Evolutionary conservation across 805 yeast species (phyloP).

Genomic region (Torulaspora microellipsoides): DNA sequence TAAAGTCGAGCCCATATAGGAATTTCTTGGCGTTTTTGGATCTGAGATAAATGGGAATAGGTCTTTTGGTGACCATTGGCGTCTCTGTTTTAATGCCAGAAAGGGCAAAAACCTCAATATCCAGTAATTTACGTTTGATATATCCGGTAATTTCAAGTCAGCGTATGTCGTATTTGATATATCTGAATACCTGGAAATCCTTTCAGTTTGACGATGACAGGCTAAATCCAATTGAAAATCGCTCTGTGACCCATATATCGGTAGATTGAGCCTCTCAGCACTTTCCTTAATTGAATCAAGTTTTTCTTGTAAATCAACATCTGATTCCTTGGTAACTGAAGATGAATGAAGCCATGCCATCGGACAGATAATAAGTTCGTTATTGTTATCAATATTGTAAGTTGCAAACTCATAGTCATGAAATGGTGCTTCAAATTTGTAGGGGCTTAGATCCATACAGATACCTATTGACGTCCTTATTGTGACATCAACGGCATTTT

Average conservation of each 20-base stretch:
- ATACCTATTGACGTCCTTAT: constrained; percentile 65
- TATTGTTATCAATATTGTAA: constrained; percentile 44
- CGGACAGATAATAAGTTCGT: constrained; percentile 64
- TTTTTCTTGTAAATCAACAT: constrained; percentile 11
- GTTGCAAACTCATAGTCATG: constrained; percentile 64
- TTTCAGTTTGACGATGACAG: constrained; percentile 10
- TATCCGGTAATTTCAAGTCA: constrained; percentile 40
- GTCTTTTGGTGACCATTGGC: constrained; percentile 16
- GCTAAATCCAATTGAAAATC: constrained; percentile 22
- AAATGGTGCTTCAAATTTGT: constrained; percentile 77
- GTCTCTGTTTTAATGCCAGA: constrained; percentile 36
- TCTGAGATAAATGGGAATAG: constrained; percentile 5
- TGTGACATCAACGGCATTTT: constrained; percentile 22
- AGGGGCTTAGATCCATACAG: constrained; percentile 92
- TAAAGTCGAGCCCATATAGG: constrained; percentile 23
- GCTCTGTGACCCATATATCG: constrained; percentile 26
- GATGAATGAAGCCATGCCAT: constrained; percentile 76
- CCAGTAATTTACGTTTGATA: constrained; percentile 66
- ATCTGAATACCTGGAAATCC: constrained; percentile 10
- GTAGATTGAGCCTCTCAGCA: constrained; percentile 16
- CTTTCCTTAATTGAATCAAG: constrained; percentile 10
- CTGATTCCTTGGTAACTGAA: constrained; percentile 35
- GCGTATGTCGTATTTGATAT: constrained; percentile 13
- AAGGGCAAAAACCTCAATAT: constrained; percentile 63
- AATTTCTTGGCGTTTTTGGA: constrained; percentile 1